Evolutionary conservation across 2,329 filamentous ascomycete genomes (phyloP), one percentile per base, ranked within the genome.

Genomic region (Sclerotinia sclerotiorum): DNA sequence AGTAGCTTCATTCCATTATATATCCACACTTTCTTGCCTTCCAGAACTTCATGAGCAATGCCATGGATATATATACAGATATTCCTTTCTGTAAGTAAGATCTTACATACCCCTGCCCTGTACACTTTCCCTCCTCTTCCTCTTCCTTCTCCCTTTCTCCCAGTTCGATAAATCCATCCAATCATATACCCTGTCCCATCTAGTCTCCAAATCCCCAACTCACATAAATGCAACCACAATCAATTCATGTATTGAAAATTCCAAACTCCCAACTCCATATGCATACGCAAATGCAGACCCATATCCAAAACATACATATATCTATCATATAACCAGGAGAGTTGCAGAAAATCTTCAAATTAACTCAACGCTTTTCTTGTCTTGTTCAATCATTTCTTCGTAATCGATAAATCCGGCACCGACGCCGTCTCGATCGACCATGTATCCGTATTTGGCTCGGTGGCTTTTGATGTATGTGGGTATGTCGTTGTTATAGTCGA

Each of bases 401-500:
- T 69, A 71, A 60, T 74, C 73, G 24, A 62, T 46, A 44, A 74
- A 74, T 29, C 72, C 72, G 21, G 71, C 73, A 51, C 68, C 70
- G 51, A 65, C 65, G 5, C 58, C 70, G 46, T 75, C 73, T 21
- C 73, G 68, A 62, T 73, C 66, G n/a, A 75, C 56, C 68, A 73
- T 69, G 65, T 74, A 75, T 29, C 35, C 55, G 44, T 70, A 75
- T 39, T 65, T 70, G 27, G 70, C 68, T 15, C 42, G 68, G 49
- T 71, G 65, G 21, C 48, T 54, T 64, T 77, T 75, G 61, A 84
- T 71, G 70, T 79, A 82, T 5, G 69, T 69, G 4, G 82, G 82
- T 4, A 83, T 70, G 71, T 84, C 82, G 60, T 69, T 64, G 68
- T 83, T 82, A 15, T 74, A 62, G 5, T 80, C 78, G 7, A 82